A percentile compares a stretch with the other conserved stretches of the same genome.
Conservation (phyloP, 345 rosid genomes). For the Eucalyptus paniculata region DNA sequence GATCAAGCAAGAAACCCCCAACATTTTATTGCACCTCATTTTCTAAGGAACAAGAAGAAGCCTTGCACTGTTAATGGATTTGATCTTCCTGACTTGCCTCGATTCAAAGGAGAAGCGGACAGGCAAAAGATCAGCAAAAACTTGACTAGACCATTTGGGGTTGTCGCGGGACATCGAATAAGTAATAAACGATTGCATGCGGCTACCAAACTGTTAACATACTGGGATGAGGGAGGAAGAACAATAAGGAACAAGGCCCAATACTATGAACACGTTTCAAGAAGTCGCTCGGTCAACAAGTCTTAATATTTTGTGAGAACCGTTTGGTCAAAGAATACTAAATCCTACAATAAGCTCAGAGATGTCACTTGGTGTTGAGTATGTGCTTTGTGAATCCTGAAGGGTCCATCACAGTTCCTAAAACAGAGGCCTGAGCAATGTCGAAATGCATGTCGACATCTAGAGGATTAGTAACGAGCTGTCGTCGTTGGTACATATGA, state of each 20-base stretch:
- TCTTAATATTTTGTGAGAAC: background rate
- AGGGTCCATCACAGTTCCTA: background rate
- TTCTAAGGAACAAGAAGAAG: background rate
- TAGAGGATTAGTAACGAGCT: background rate
- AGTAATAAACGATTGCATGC: background rate
- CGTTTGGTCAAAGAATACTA: background rate
- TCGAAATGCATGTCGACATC: background rate
- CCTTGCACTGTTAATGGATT: background rate
- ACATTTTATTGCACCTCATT: background rate
- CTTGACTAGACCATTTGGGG: background rate
- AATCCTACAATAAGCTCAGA: background rate
- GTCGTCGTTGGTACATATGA: background rate
- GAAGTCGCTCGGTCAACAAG: background rate
- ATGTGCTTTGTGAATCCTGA: background rate
- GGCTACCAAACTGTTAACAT: background rate
- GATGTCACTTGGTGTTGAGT: background rate
- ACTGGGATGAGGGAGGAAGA: background rate
- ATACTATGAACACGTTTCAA: background rate
- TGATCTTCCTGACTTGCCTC: background rate
- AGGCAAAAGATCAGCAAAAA: background rate
- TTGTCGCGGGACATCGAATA: background rate
- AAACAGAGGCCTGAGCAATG: background rate
- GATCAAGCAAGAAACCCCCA: background rate
- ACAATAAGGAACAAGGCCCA: background rate
- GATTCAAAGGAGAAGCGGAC: background rate